These are phyloP conservation scores for Blastobotrys serpentis DNA, from an alignment of 1,139 yeast species.

Conservation along the genomic window DNA sequence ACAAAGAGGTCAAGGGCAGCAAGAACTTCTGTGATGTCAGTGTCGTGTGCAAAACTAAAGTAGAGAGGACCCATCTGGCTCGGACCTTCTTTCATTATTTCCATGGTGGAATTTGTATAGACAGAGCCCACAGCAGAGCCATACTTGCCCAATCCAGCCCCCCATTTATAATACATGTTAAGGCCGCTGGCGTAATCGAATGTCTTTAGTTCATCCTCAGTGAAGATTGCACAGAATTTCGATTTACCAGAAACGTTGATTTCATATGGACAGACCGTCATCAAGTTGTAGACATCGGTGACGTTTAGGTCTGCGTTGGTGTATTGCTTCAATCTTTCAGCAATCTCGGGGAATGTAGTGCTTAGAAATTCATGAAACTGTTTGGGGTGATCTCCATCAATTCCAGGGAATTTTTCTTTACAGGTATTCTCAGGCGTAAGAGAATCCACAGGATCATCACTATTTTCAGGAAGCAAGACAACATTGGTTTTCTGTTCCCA, in stretches of 20 bases:
- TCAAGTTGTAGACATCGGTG: conserved; percentile 28
- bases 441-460: conserved; percentile 41
- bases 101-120: conserved; percentile 50
- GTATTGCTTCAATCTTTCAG: not conserved
- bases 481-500: not conserved
- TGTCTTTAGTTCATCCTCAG: conserved; percentile 50
- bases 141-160: conserved; percentile 52
- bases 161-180: conserved; percentile 50
- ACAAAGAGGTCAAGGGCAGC: conserved; percentile 53
- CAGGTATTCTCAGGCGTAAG: conserved; percentile 37
- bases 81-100: conserved; percentile 44
- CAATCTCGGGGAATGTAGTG: not conserved
- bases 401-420: not conserved
- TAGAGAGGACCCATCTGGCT: conserved; percentile 25
- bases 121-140: conserved; percentile 50
- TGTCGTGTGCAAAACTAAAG: conserved; percentile 61
- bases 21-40: conserved; percentile 51
- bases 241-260: conserved; percentile 52
- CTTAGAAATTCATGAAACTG: not conserved
- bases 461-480: not conserved
- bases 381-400: not conserved
- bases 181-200: conserved; percentile 52
- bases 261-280: conserved; percentile 54
- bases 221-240: too few species aligned
- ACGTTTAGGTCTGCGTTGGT: not conserved